Evolutionary conservation across 495 filamentous ascomycete genomes (phyloP), one percentile per base, ranked within the genome.

Genomic region (Aspergillus haitiensis): DNA sequence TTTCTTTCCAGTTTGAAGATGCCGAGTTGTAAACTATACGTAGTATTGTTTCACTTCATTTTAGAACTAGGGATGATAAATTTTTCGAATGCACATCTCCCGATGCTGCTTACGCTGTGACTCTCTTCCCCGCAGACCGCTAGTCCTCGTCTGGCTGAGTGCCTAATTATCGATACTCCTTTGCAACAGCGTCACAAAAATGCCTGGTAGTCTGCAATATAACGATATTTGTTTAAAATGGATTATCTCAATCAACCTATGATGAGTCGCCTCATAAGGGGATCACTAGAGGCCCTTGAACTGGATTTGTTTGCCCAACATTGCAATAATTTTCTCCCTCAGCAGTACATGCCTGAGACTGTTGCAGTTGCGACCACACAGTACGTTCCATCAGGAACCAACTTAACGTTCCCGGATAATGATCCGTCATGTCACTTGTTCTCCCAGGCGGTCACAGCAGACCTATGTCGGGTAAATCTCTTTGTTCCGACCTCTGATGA

Each of bases 391-490:
- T 66, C 63, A 2, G 75, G 73, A 2, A 77, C 77, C 6, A 77
- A 67, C 16, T 60, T 82, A 35, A 61, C 59, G 7, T 61, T 80
- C 37, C 71, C 72, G 5, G 68, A 76, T 34, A 68, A 74, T 21
- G 70, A 75, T 55, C 50, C 67, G 8, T 69, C 70, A 7, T 81
- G 78, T 54, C 50, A 31, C 52, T 55, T 56, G 11, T 46, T 69
- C 9, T 67, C 53, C 46, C 76, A 78, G 52, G 13, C 64, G 1
- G 68, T 80, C 12, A 36, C 59, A 1, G 65, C 64, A 3, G 71
- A 83, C 56, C 11, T 81, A 0, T 85, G 82, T 60, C 81, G 82
- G 2, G 61, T 84, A 35, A 70, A 72, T 10, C 63, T 85, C 13
- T 67, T 59, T 37, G 72, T 84, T 16, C 61, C 72, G 15, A 84